Base-by-base conservation (phyloP, 2,329 filamentous ascomycete species). In the Cercospora sp. region DNA sequence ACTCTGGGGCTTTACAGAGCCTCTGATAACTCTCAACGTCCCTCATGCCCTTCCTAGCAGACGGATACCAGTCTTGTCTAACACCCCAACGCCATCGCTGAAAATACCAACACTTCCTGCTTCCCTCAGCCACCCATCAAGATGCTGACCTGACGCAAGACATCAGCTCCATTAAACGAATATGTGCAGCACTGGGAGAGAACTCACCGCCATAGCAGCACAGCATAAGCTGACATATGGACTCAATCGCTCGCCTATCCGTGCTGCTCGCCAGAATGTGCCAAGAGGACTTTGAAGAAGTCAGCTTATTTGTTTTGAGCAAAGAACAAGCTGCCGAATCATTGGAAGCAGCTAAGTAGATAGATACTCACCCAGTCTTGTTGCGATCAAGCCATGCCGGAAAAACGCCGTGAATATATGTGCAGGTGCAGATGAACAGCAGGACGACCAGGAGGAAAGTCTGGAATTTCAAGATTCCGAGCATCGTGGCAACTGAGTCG, bases 401-500 rank as follows among this genome's bases (percentile, higher is more conserved):
- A 77, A 95, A 91, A 71, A 96, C 89, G 75, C 92, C 91, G 84
- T 98, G 95, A 66, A 93, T 87, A 82, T 99, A 98, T 70, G 95
- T 89, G 81, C 92, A 94, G 66, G 95, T 97, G 87, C 95, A 99
- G 78, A 98, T 96, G 74, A 96, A 89, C 74, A 99, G 90, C 62
- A 99, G 89, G 76, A 99, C 89, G 73, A 97, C 94, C 75, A 98
- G 88, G 75, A 99, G 88, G 74, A 98, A 91, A 67, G 93, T 96
- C 81, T 97, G 93, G 85, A 99, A 98, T 83, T 98, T 98, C 89
- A 99, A 97, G 77, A 99, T 90, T 65, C 95, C 95, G 68, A 95
- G 91, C 95, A 77, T 77, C 13, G 36, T 97, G 77, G 61, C 36
- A 23, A 53, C 16, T 13, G 7, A n/a, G 16, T n/a, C 36, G 31